Percentiles rank a stretch among this genome's conserved stretches.
Evolutionary conservation across 1,284 basidiomycete genomes (phyloP).

Genomic region (Rhodotorula sp.): DNA sequence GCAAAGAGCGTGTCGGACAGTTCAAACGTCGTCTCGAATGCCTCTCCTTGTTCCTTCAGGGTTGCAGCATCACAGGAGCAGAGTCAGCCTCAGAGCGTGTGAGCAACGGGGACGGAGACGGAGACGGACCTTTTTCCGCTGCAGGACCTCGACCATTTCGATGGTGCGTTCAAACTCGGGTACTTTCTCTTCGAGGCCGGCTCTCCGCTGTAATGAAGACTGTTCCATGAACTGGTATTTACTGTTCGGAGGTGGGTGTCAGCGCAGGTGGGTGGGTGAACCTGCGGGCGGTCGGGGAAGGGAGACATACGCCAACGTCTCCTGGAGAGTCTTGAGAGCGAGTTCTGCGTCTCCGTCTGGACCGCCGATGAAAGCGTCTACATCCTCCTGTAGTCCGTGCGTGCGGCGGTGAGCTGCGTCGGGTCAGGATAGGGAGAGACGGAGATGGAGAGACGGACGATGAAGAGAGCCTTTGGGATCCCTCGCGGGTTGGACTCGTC

Average conservation of each 20-base stretch:
- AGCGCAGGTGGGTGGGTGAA: too few species aligned
- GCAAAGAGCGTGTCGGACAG: constrained; percentile 94
- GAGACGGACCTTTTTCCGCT: constrained; percentile 59
- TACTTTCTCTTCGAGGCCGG: constrained; percentile 86
- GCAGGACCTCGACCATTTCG: constrained; percentile 78
- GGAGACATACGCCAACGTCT: constrained; percentile 77
- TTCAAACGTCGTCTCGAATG: constrained; percentile 85
- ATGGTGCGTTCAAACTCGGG: constrained; percentile 95
- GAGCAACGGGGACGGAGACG: constrained; percentile 57
- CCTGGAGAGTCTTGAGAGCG: constrained; percentile 80
- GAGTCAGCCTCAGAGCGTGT: background rate
- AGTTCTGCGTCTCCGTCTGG: constrained; percentile 75
- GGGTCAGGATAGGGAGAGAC: background rate
- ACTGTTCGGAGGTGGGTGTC: constrained; percentile 53
- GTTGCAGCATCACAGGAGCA: background rate
- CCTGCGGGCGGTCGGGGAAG: background rate
- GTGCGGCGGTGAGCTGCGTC: background rate
- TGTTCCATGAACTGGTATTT: constrained; percentile 99
- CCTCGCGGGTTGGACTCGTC: constrained; percentile 73
- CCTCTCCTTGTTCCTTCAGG: constrained; percentile 53
- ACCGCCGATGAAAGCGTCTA: constrained; percentile 81
- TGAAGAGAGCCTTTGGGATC: constrained; percentile 92
- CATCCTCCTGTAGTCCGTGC: constrained; percentile 61
- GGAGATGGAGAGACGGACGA: constrained; percentile 61
- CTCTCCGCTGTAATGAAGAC: constrained; percentile 74